Base-by-base conservation (phyloP, 1,284 basidiomycete species). In the Coriolopsis trogii region DNA sequence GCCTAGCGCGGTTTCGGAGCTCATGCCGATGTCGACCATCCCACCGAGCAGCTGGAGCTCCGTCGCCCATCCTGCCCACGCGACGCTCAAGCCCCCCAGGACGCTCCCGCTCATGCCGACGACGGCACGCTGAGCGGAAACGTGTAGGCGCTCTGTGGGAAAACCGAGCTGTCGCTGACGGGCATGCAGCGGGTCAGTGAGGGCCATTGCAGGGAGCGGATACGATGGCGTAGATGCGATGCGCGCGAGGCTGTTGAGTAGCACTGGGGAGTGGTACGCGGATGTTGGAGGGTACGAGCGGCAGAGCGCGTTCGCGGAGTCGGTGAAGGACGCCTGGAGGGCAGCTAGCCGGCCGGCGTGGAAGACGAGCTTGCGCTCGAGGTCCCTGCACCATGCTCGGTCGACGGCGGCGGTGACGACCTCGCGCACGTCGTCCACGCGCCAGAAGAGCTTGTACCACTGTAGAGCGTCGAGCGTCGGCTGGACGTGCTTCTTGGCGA, bases 321-420 rank as follows among this genome's bases (percentile, higher is more conserved):
- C 56, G 2, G 79, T 73, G 10, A 88, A 66, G 1, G 72, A 59
- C 3, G 68, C 57, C 67, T 90, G 87, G 2, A 82, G 64, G 24
- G 71, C 68, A n/a, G 79, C 68, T n/a, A 91, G 71, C 43, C 80
- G 75, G 13, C 89, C 91, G 1, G 86, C 79, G 57, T 91, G 84
- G 56, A 84, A 81, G 16, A 87, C 76, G 29, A 93, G 75, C 89
- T 83, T 77, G 55, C 77, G 73, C 64, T 92, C 86, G 10, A 93
- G 73, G 4, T 80, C 81, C 54, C 70, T 73, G 51, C 84, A 88
- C 82, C 89, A 92, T 2, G 74, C 67, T 34, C 70, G 70, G 34
- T 79, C 72, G 8, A 90, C 67, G 31, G 82, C 79, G 12, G 73
- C 61, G 1, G 70, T 73, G 8, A 94, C 68, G 25, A 84, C 76